Conservation (phyloP, 345 rosid genomes). For the Populus alba region DNA sequence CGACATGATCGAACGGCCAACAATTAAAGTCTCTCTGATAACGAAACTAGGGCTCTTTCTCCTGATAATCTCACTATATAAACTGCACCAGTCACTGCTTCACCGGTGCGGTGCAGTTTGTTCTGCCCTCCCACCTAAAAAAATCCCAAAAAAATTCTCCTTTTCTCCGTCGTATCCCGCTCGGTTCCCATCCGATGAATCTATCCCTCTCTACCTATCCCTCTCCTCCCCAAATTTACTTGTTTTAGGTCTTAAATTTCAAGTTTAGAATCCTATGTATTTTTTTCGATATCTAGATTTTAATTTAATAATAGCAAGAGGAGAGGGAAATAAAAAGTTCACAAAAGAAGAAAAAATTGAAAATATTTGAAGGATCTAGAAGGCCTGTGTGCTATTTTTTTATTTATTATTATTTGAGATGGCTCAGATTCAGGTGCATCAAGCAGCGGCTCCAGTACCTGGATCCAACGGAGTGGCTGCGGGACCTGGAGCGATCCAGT, state of each 20-base stretch:
- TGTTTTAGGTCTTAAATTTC: background rate
- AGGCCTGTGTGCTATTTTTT: background rate
- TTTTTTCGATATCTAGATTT: conserved; percentile 14
- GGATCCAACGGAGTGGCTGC: conserved; percentile 22
- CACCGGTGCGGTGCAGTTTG: conserved; percentile 50
- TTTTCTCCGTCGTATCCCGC: conserved; percentile 24
- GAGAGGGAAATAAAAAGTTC: conserved; percentile 19
- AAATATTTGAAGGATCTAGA: conserved; percentile 21
- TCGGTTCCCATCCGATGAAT: conserved; percentile 32
- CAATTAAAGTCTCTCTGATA: background rate
- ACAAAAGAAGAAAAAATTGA: background rate
- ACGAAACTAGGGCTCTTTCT: conserved; percentile 33
- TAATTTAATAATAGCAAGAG: conserved; percentile 2
- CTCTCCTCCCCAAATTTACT: conserved; percentile 10
- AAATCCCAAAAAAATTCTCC: conserved; percentile 27
- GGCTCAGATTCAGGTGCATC: conserved; percentile 33
- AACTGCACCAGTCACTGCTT: conserved; percentile 7
- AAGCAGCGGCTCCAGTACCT: conserved; percentile 26
- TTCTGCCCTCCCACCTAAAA: conserved; percentile 47
- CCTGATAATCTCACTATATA: conserved; percentile 27
- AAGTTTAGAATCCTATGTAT: background rate
- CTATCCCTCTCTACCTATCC: conserved; percentile 26
- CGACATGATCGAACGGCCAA: conserved; percentile 29
- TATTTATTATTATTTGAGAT: background rate
- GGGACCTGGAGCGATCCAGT: conserved; percentile 12